These are phyloP conservation scores for Tetracladium maxilliforme DNA, from an alignment of 2,329 filamentous ascomycete species.

Conservation along the genomic window DNA sequence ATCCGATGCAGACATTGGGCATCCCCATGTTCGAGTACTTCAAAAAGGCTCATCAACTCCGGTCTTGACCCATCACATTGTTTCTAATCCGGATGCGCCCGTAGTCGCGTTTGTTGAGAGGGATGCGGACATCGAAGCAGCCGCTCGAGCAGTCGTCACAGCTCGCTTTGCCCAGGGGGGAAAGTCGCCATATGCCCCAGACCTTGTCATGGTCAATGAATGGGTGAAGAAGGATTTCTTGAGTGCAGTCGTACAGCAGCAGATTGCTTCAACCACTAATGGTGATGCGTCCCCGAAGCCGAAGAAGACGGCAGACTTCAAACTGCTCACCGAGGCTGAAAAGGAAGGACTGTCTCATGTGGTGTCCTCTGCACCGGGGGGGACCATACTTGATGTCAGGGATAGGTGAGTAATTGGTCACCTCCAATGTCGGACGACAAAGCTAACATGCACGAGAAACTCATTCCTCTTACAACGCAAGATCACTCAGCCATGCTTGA, in stretches of 20 bases:
- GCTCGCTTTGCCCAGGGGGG: constrained; percentile 41
- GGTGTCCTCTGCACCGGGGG: constrained; percentile 2
- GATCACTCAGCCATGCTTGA: constrained; percentile 22
- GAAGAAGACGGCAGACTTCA: background rate
- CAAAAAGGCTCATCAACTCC: too few species aligned
- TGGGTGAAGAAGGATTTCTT: constrained; percentile 40
- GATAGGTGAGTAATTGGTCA: too few species aligned
- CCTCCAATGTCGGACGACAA: too few species aligned
- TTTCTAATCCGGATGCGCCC: constrained; percentile 20
- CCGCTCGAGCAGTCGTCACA: constrained; percentile 34
- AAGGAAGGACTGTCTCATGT: constrained; percentile 4
- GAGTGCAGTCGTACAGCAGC: constrained; percentile 27
- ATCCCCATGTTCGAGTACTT: too few species aligned
- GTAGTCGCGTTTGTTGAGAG: constrained; percentile 45
- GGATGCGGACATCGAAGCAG: constrained; percentile 34
- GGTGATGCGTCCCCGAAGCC: constrained; percentile 6
- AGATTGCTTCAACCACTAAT: constrained; percentile 17
- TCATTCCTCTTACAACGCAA: constrained; percentile 20
- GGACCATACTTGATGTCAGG: too few species aligned
- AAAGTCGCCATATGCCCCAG: constrained; percentile 43
- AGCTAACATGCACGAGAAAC: constrained; percentile 6
- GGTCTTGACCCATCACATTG: constrained; percentile 14
- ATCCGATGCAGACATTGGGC: too few species aligned
- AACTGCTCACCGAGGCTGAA: constrained; percentile 1
- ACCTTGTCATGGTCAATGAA: constrained; percentile 50